These are phyloP conservation scores for Aspergillus sp. DNA, from an alignment of 2,329 filamentous ascomycete species.

Conservation along the genomic window DNA sequence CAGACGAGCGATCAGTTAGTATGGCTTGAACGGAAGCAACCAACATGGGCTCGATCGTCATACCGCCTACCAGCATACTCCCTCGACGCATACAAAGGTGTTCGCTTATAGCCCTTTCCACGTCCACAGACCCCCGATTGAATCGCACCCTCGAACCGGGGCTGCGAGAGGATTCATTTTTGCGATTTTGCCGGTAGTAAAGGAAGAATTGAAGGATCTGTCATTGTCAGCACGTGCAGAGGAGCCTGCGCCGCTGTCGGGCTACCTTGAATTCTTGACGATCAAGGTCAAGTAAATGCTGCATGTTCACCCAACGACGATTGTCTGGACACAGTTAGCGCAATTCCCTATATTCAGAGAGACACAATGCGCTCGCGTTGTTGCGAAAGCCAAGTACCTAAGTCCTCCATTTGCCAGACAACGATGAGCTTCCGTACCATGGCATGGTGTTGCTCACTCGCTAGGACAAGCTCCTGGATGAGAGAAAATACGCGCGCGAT, in stretches of 20 bases:
- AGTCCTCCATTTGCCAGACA: background rate
- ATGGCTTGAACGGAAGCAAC: background rate
- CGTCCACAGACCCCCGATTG: background rate
- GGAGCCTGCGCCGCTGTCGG: background rate
- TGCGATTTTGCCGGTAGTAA: constrained; percentile 1
- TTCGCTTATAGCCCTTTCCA: background rate
- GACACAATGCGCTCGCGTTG: background rate
- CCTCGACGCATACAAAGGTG: background rate
- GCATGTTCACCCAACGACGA: background rate
- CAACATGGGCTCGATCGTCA: background rate
- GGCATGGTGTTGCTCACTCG: background rate
- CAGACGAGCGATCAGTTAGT: background rate
- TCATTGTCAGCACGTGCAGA: background rate
- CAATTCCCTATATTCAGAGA: background rate
- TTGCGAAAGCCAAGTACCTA: background rate
- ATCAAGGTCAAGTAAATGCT: background rate
- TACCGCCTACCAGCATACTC: constrained; percentile 5
- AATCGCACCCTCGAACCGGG: background rate
- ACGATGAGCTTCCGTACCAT: background rate
- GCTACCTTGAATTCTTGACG: background rate
- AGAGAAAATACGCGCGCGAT: background rate
- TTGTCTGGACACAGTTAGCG: background rate
- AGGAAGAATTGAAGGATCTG: background rate
- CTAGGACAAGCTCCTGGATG: background rate
- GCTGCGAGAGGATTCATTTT: background rate